Base-by-base conservation (phyloP, 2,329 filamentous ascomycete species). In the Apiospora marii region DNA sequence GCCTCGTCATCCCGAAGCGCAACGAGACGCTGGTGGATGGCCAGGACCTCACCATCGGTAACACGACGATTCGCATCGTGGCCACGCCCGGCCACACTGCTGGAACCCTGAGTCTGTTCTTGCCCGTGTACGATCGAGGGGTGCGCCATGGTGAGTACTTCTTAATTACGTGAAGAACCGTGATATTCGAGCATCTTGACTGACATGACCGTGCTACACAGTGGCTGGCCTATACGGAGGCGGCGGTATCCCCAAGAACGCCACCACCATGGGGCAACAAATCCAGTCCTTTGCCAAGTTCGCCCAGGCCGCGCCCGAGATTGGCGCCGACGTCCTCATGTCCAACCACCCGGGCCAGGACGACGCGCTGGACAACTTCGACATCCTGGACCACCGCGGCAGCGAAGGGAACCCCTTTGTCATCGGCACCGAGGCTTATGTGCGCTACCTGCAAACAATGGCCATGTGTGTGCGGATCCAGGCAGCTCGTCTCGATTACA, bases 151-250 rank as follows among this genome's bases (percentile, higher is more conserved):
- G 49, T 53, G 24, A 53, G 49, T 53, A 49, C 27, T 30, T 30
- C 27, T 30, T 30, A 4, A 30, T 30, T 30, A 30, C 27, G 27
- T 30, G 4, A 49, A 24, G 19, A 49, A 49, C 22, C 22, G 43
- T 51, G 8, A 13, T 51, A 2, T 51, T 3, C 27, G 49, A 10
- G 13, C 14, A 10, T 27, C n/a, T 51, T 49, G 48, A 51, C 49
- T 51, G 49, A 51, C 49, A 27, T 51, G 22, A 4, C n/a, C n/a
- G 49, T 6, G 49, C n/a, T 24, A 53, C 49, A 53, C 12, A 53
- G 70, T 73, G 0, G 78, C 76, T 0, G 78, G 76, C 13, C 69
- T 78, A 16, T 79, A 76, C 58, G 76, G 77, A n/a, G 77, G 78
- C 44, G 74, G 74, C 10, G 77, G 77, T 4, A 71, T 76, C 3